Evolutionary conservation across 345 rosid species (phyloP).

Genomic region (Rhodomyrtus tomentosa): DNA sequence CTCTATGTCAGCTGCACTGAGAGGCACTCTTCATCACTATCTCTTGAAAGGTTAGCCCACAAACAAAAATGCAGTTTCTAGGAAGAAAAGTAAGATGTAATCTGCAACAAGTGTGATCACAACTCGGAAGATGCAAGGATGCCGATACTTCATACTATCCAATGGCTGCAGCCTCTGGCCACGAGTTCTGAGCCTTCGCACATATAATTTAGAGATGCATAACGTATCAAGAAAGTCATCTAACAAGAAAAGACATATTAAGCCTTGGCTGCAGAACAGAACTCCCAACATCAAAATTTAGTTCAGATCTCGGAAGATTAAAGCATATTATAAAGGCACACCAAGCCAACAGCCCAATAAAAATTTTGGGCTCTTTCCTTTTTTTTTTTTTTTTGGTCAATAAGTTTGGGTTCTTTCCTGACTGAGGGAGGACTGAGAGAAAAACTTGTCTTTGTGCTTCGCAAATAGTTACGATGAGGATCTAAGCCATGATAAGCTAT

Average conservation of each 20-base stretch:
- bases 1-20: slow-evolving; percentile 61
- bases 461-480: not conserved
- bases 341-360: not conserved
- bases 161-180: not conserved
- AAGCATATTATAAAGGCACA: not conserved
- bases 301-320: not conserved
- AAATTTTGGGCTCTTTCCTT: not conserved
- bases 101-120: not conserved
- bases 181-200: not conserved
- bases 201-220: not conserved
- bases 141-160: not conserved
- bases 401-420: not conserved
- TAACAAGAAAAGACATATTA: not conserved
- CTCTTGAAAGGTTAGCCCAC: not conserved
- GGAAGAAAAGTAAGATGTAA: not conserved
- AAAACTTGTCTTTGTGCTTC: not conserved
- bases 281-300: not conserved
- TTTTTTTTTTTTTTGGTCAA: no score
- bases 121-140: not conserved
- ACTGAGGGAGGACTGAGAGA: not conserved
- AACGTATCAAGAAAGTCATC: not conserved
- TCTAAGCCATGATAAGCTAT: not conserved
- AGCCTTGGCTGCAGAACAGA: not conserved
- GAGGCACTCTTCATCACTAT: slow-evolving; percentile 9
- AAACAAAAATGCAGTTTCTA: not conserved